Evolutionary conservation across 208 protist species (phyloP).

Genomic region (Acanthamoeba healyi): DNA sequence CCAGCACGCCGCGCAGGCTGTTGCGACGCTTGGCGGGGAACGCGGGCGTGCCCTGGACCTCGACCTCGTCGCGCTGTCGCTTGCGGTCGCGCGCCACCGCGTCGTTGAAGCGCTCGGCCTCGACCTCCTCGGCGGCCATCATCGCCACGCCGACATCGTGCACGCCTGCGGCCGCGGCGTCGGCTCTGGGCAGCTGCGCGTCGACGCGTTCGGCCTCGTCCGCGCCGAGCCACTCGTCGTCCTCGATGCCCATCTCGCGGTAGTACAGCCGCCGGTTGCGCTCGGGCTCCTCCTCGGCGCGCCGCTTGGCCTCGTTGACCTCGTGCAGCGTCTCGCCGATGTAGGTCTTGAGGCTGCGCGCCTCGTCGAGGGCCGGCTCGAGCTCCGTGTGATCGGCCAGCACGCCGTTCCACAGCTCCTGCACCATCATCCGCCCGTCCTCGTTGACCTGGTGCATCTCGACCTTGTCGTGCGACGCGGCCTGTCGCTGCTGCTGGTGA

Average conservation of each 20-base stretch:
- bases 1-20: constrained; percentile 7
- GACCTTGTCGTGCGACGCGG: neutral
- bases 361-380: constrained; percentile 12
- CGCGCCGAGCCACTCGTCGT: constrained; percentile 17
- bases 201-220: neutral
- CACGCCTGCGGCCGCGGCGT: neutral
- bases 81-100: neutral
- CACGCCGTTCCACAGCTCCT: neutral
- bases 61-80: neutral
- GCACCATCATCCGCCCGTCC: neutral
- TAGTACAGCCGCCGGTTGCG: constrained; percentile 18
- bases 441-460: neutral
- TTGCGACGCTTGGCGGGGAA: constrained; percentile 18
- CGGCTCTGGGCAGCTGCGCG: neutral
- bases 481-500: neutral
- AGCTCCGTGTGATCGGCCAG: neutral
- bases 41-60: neutral
- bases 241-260: neutral
- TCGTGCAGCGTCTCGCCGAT: neutral
- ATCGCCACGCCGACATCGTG: neutral
- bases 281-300: neutral
- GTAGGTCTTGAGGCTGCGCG: constrained; percentile 22
- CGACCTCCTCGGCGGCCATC: constrained; percentile 11
- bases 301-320: neutral
- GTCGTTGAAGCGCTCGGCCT: constrained; percentile 16